phyloP scores from a whole-genome alignment of 2,329 filamentous ascomycete species.

The Apiospora kogelbergensis region DNA sequence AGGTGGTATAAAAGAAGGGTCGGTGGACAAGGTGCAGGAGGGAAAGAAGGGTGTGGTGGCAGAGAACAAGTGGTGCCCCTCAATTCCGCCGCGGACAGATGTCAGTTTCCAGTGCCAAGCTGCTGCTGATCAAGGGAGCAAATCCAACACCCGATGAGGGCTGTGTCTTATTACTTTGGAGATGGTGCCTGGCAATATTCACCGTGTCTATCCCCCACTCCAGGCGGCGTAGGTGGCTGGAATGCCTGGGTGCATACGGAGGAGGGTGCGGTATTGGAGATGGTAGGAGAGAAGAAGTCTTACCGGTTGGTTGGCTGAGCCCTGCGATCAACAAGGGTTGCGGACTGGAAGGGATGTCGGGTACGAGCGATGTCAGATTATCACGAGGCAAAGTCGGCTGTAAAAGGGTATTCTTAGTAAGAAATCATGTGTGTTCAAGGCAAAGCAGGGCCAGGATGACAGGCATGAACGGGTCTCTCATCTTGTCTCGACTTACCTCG shows the following conservation, averaged over 20 bases:
- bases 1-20: neutral
- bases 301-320: neutral
- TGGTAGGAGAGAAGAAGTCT: neutral
- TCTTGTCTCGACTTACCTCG: neutral
- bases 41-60: neutral
- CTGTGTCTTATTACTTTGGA: neutral
- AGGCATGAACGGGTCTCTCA: slow-evolving; percentile 1
- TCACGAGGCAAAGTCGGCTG: neutral
- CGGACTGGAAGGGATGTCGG: neutral
- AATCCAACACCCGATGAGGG: neutral
- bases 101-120: neutral
- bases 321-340: neutral
- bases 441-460: neutral
- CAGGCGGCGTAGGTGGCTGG: neutral
- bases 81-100: slow-evolving; percentile 1
- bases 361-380: slow-evolving; percentile 3
- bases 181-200: neutral
- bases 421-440: neutral
- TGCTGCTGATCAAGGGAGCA: slow-evolving; percentile 3
- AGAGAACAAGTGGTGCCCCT: neutral
- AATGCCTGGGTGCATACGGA: neutral
- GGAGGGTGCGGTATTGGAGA: neutral
- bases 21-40: neutral
- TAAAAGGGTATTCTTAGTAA: neutral
- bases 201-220: neutral